Evolutionary conservation across 208 protist species (phyloP).

Genomic region (Crithidia brevicula): DNA sequence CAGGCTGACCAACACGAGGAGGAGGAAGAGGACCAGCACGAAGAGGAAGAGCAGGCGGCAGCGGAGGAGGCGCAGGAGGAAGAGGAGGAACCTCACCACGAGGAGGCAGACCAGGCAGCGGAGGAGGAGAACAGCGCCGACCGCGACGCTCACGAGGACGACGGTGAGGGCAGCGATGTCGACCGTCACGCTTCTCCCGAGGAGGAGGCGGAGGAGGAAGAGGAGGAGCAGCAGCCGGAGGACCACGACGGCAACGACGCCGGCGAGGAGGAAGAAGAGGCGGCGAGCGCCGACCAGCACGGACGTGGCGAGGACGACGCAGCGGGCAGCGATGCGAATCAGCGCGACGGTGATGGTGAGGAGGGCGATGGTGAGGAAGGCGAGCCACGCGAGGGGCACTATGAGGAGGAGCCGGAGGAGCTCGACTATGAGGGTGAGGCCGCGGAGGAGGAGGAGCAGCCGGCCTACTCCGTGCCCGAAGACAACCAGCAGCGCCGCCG

Average conservation of each 20-base stretch:
- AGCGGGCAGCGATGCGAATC: not conserved
- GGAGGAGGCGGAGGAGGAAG: conserved; percentile 20
- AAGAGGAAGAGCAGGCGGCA: too few species aligned
- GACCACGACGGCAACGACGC: not conserved
- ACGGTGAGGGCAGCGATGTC: conserved; percentile 4
- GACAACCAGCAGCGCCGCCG: conserved; percentile 6
- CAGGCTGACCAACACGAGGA: conserved; percentile 17
- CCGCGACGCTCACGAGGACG: conserved; percentile 3
- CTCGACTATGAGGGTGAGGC: conserved; percentile 4
- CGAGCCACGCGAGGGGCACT: conserved; percentile 10
- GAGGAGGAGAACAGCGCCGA: conserved; percentile 6
- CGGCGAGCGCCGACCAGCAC: not conserved
- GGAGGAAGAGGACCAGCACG: conserved; percentile 5
- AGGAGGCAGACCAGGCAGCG: not conserved
- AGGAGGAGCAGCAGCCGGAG: conserved; percentile 20
- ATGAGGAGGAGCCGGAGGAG: conserved; percentile 27
- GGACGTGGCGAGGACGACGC: conserved; percentile 3
- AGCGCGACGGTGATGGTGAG: conserved; percentile 10
- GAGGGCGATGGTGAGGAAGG: conserved; percentile 19
- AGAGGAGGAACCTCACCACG: conserved; percentile 2
- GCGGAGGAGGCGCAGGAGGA: conserved; percentile 14
- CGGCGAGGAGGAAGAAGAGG: conserved; percentile 1
- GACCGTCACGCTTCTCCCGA: conserved; percentile 10
- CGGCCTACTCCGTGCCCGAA: conserved; percentile 9
- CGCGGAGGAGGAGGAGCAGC: conserved; percentile 7